These are phyloP conservation scores for Fusarium austroafricanum DNA, from an alignment of 2,329 filamentous ascomycete genomes.

Conservation along the genomic window DNA sequence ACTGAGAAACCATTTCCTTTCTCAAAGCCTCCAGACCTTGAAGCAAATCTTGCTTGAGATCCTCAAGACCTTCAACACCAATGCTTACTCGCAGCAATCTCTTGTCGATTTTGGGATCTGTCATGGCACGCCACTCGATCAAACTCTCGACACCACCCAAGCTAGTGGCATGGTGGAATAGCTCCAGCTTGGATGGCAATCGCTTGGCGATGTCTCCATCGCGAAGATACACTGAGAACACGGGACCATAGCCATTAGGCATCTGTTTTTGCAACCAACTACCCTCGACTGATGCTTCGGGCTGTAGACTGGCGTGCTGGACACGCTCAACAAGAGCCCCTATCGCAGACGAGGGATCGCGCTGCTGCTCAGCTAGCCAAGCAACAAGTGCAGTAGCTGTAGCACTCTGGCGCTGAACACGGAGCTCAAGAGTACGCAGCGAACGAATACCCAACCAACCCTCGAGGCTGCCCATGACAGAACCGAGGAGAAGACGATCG, in stretches of 20 bases:
- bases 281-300: conserved; percentile 64
- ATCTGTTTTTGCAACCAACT: conserved; percentile 88
- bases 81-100: conserved; percentile 83
- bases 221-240: conserved; percentile 81
- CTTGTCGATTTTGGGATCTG: conserved; percentile 77
- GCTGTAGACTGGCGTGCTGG: conserved; percentile 84
- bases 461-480: conserved; percentile 89
- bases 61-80: conserved; percentile 87
- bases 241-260: conserved; percentile 89
- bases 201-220: conserved; percentile 69
- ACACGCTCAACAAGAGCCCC: conserved; percentile 69
- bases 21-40: conserved; percentile 71
- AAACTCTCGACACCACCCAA: conserved; percentile 93
- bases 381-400: conserved; percentile 76
- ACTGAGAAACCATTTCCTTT: conserved; percentile 1
- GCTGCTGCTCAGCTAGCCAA: conserved; percentile 72
- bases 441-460: conserved; percentile 92
- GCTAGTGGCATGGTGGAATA: conserved; percentile 96
- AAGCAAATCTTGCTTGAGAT: conserved; percentile 80
- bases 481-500: conserved; percentile 83
- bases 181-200: conserved; percentile 79
- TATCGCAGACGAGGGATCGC: conserved; percentile 55
- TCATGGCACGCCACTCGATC: conserved; percentile 97
- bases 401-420: conserved; percentile 80
- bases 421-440: conserved; percentile 84